These are phyloP conservation scores for Berkeleyomyces rouxiae DNA, from an alignment of 2,329 filamentous ascomycete species.

Conservation along the genomic window DNA sequence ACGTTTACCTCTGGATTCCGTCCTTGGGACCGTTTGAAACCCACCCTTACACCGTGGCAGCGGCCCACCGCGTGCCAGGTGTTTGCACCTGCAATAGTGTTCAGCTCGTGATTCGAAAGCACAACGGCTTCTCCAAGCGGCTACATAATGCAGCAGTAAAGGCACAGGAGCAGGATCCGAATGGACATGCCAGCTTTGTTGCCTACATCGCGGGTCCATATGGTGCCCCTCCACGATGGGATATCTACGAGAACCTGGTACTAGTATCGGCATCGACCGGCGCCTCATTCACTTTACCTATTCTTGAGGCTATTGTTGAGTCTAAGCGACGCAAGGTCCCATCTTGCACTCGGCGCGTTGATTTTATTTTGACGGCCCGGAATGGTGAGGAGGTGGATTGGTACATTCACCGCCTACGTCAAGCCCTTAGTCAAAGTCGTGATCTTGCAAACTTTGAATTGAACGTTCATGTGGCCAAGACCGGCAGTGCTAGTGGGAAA, in stretches of 20 bases:
- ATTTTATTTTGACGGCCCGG: slow-evolving; percentile 35
- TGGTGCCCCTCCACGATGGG: slow-evolving; percentile 37
- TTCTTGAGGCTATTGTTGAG: slow-evolving; percentile 37
- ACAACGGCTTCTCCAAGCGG: slow-evolving; percentile 39
- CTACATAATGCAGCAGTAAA: slow-evolving; percentile 31
- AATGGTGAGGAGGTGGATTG: slow-evolving; percentile 38
- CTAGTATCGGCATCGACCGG: slow-evolving; percentile 46
- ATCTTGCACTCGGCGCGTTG: slow-evolving; percentile 35
- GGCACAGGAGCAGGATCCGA: slow-evolving; percentile 19
- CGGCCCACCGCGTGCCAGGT: slow-evolving; percentile 32
- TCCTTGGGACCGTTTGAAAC: slow-evolving; percentile 36
- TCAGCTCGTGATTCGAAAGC: slow-evolving; percentile 39
- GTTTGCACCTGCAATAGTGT: slow-evolving; percentile 42
- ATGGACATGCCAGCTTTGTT: slow-evolving; percentile 19
- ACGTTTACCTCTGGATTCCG: slow-evolving; percentile 45
- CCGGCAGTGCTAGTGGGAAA: slow-evolving; percentile 18
- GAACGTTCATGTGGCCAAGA: slow-evolving; percentile 37
- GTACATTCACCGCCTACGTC: slow-evolving; percentile 33
- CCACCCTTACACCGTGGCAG: slow-evolving; percentile 47
- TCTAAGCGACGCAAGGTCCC: slow-evolving; percentile 18
- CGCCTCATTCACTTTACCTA: slow-evolving; percentile 43
- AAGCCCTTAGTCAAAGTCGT: slow-evolving; percentile 28
- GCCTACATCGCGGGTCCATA: slow-evolving; percentile 40
- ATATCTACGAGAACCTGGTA: slow-evolving; percentile 41
- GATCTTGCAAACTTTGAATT: slow-evolving; percentile 28